Conservation (phyloP, 106 monocot species). For the Amphibolis antarctica region DNA sequence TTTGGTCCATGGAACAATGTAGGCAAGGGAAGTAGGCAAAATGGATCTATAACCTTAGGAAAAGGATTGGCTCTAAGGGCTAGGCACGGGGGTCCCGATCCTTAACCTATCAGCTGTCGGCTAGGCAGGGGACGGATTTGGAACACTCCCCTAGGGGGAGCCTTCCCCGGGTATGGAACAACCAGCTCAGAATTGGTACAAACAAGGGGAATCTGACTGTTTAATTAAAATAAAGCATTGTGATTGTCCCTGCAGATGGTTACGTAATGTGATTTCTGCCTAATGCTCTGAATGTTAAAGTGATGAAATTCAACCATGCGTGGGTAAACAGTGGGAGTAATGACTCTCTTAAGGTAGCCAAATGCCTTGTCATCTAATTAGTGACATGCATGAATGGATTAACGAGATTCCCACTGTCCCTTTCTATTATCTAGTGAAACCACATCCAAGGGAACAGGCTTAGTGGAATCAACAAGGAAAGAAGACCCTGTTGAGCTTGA, state of each 20-base stretch:
- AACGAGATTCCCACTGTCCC: conserved; percentile 66
- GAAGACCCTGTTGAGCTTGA: too few relatives aligned
- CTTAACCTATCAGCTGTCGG: too few relatives aligned
- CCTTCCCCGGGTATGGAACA: conserved; percentile 17
- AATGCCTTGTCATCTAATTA: conserved; percentile 78
- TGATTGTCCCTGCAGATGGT: neutral
- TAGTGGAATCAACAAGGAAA: conserved; percentile 11
- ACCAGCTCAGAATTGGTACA: neutral
- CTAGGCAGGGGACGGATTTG: conserved; percentile 11
- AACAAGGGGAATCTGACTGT: conserved; percentile 2
- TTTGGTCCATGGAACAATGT: neutral
- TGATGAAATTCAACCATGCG: conserved; percentile 23
- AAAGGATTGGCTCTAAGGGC: too few relatives aligned
- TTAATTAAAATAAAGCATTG: too few relatives aligned
- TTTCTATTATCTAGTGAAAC: conserved; percentile 76
- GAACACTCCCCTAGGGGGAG: neutral
- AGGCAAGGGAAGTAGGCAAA: conserved; percentile 15
- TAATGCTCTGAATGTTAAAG: neutral
- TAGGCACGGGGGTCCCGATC: too few relatives aligned
- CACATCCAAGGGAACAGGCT: conserved; percentile 44
- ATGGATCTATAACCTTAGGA: conserved; percentile 16
- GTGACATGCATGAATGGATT: conserved; percentile 63
- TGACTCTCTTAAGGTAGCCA: conserved; percentile 94
- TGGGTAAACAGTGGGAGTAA: conserved; percentile 59
- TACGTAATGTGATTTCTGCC: conserved; percentile 1